Evolutionary conservation across 164 flowering plant species (phyloP).

Genomic region (Chimonanthus praecox): DNA sequence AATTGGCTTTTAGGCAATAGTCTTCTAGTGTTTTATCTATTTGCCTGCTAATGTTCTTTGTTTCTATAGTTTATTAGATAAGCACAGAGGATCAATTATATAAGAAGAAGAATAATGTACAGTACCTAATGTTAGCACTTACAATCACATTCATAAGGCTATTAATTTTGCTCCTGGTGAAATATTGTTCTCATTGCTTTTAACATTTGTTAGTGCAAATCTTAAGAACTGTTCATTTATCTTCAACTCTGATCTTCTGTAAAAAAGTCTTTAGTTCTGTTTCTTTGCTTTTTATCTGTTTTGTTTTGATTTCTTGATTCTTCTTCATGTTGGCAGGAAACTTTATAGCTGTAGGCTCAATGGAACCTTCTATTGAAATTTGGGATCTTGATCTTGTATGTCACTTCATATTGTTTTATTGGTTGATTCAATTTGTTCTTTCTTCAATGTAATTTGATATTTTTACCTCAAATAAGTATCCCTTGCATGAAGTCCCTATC

Average conservation of each 20-base stretch:
- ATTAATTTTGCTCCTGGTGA: neutral
- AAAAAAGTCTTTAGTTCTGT: too few relatives aligned
- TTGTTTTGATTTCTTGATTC: neutral
- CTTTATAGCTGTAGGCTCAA: slow-evolving; percentile 62
- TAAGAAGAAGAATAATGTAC: too few relatives aligned
- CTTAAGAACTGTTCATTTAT: too few relatives aligned
- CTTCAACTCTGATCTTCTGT: too few relatives aligned
- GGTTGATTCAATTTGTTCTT: neutral
- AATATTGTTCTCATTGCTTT: neutral
- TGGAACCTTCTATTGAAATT: slow-evolving; percentile 93
- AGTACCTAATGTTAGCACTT: neutral
- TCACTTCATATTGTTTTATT: slow-evolving; percentile 5
- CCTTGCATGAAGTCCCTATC: neutral
- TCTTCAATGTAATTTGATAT: too few relatives aligned
- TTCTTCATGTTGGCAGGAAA: slow-evolving; percentile 24
- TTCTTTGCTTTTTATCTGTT: neutral
- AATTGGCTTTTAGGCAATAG: neutral
- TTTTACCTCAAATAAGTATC: neutral
- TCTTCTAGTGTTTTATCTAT: neutral
- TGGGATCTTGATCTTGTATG: slow-evolving; percentile 97
- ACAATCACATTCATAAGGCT: neutral
- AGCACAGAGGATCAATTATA: too few relatives aligned
- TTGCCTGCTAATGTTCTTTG: neutral
- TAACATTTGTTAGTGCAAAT: neutral
- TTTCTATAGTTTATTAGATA: too few relatives aligned